These are phyloP conservation scores for Clausena lansium DNA, from an alignment of 345 rosid genomes.

Conservation along the genomic window DNA sequence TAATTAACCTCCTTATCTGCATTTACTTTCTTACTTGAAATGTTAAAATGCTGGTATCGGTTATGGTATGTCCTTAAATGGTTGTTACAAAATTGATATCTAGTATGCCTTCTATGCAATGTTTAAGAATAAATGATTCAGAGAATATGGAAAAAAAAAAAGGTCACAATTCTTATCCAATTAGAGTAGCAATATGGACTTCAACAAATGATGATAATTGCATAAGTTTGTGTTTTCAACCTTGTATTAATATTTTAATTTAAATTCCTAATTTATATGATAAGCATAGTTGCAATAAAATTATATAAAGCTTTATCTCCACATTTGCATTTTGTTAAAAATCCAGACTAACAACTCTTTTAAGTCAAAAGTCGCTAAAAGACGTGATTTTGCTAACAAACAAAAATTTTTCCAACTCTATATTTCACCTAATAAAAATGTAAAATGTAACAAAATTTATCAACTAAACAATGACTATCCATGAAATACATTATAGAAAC, in stretches of 20 bases:
- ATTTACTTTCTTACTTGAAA: not conserved
- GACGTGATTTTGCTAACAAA: no score
- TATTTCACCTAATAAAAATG: no score
- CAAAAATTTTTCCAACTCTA: no score
- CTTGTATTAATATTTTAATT: not conserved
- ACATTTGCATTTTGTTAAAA: no score
- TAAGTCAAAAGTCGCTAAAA: no score
- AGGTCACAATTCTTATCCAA: not conserved
- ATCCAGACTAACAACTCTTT: no score
- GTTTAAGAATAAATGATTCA: not conserved
- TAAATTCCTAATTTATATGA: not conserved
- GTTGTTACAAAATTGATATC: not conserved
- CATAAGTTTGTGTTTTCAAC: not conserved
- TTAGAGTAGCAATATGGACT: not conserved
- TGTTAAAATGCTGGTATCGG: not conserved
- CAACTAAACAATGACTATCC: not conserved
- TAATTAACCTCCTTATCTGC: not conserved
- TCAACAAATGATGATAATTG: not conserved
- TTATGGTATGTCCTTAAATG: not conserved
- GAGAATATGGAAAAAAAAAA: not conserved
- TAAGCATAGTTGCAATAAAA: no score
- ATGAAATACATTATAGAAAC: no score
- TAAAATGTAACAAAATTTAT: no score
- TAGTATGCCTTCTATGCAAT: not conserved
- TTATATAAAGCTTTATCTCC: no score